phyloP scores from a whole-genome alignment of 2,329 filamentous ascomycete species.

The Diaporthe longicolla region DNA sequence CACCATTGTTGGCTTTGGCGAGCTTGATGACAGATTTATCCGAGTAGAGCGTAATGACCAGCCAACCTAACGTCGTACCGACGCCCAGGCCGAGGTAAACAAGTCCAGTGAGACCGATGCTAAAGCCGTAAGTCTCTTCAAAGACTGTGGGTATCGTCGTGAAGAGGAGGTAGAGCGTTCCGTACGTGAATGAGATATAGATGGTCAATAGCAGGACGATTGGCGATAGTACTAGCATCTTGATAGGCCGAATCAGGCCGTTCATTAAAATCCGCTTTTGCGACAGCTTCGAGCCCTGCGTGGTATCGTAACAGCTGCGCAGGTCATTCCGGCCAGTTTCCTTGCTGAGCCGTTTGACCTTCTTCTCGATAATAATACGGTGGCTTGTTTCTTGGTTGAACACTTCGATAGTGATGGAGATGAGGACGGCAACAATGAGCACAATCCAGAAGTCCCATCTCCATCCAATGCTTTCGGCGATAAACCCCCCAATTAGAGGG shows the following conservation, averaged over 20 bases:
- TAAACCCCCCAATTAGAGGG: constrained; percentile 64
- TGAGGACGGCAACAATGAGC: constrained; percentile 59
- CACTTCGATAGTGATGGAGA: constrained; percentile 55
- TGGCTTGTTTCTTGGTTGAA: constrained; percentile 64
- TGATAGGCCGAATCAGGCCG: constrained; percentile 44
- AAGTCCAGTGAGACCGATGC: constrained; percentile 61
- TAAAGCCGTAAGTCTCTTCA: constrained; percentile 61
- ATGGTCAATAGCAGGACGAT: constrained; percentile 62
- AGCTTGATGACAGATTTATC: constrained; percentile 57
- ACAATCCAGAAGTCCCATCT: constrained; percentile 68
- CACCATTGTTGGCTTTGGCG: constrained; percentile 55
- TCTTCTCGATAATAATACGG: constrained; percentile 64
- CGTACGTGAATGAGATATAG: constrained; percentile 67
- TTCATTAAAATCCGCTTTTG: constrained; percentile 50
- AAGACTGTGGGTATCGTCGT: constrained; percentile 68
- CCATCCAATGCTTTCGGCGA: constrained; percentile 65
- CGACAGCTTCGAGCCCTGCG: constrained; percentile 45
- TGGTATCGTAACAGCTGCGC: constrained; percentile 61
- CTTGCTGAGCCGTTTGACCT: constrained; percentile 59
- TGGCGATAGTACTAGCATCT: constrained; percentile 63
- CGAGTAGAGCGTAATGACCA: constrained; percentile 51
- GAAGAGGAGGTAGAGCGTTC: constrained; percentile 67
- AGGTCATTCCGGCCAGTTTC: constrained; percentile 62
- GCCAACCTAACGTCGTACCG: constrained; percentile 55
- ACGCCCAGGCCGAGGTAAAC: constrained; percentile 64